These are phyloP conservation scores for Cercospora beticola DNA, from an alignment of 2,329 filamentous ascomycete genomes.

Conservation along the genomic window DNA sequence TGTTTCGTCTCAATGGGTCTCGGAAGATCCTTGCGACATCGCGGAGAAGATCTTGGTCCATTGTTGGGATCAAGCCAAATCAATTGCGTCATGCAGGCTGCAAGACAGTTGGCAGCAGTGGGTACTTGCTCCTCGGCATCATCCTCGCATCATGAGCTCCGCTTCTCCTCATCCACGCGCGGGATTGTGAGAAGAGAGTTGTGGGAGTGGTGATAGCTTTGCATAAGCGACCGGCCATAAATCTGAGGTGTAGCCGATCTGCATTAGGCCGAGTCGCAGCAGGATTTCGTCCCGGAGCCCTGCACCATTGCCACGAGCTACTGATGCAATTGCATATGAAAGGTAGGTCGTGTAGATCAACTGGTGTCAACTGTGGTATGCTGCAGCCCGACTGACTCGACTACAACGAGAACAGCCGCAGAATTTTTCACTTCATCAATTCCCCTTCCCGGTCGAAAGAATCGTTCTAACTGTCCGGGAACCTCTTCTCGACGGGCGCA, in stretches of 20 bases:
- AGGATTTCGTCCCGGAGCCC: not conserved
- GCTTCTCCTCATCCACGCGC: not conserved
- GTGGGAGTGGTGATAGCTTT: not conserved
- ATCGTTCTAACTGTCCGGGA: too few species aligned
- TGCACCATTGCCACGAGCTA: not conserved
- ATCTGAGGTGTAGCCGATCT: not conserved
- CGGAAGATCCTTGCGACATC: not conserved
- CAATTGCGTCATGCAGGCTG: conserved; percentile 8
- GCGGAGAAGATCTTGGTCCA: not conserved
- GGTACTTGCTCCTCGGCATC: conserved; percentile 4
- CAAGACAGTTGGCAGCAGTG: conserved; percentile 4
- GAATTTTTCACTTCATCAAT: too few species aligned
- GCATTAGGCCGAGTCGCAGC: not conserved
- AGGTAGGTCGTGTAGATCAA: not conserved
- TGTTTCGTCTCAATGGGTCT: not conserved
- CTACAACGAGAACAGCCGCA: not conserved
- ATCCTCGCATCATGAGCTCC: conserved; percentile 12
- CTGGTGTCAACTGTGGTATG: not conserved
- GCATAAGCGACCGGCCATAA: conserved; percentile 9
- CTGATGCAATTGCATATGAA: not conserved
- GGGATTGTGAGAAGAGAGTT: not conserved
- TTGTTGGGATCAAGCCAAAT: not conserved
- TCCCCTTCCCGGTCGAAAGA: too few species aligned
- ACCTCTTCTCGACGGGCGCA: too few species aligned
- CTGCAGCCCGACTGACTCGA: not conserved